Evolutionary conservation across 2,329 filamentous ascomycete species (phyloP), one percentile per base, ranked within the genome.

Genomic region (Didymella segeticola): DNA sequence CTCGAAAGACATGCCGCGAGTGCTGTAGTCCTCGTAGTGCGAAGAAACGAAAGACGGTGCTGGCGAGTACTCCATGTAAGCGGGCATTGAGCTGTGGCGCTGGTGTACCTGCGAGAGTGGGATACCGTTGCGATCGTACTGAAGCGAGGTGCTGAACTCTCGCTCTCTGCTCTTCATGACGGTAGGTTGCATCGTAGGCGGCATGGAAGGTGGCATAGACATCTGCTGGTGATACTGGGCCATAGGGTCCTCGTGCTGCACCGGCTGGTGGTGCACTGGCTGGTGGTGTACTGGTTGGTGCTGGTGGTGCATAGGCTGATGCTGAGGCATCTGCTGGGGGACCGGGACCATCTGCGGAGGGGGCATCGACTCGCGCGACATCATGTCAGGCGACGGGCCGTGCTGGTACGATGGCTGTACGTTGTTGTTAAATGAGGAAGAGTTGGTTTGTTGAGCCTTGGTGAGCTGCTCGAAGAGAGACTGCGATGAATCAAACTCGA

Each of bases 401-500:
- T 96, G 91, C 47, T 89, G 89, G 71, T 89, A 90, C 47, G 78
- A 80, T 4, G 64, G 51, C 77, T 77, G 82, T 66, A 81, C 79
- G 69, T 80, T 81, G 61, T 90, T 90, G 77, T 86, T 91, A 83
- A 97, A 98, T 1, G 93, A 96, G 3, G 95, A 98, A 7, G 93
- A 96, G 80, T 96, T 98, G 77, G 93, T 93, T 83, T 98, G 95
- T 79, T 99, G 95, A 41, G 93, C 93, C 82, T 98, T 99, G 69
- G 95, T 99, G 80, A 99, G 88, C 82, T 99, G 95, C 83, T 99
- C 95, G 75, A 96, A 99, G 57, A 99, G 88, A 65, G 95, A 98
- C 79, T 99, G 95, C 27, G 95, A 98, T 20, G 95, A 97, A 80
- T 99, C 95, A 79, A 97, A 99, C 78, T 99, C 92, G 81, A 99